phyloP scores from a whole-genome alignment of 2,329 filamentous ascomycete species.

The Passalora sequoiae region DNA sequence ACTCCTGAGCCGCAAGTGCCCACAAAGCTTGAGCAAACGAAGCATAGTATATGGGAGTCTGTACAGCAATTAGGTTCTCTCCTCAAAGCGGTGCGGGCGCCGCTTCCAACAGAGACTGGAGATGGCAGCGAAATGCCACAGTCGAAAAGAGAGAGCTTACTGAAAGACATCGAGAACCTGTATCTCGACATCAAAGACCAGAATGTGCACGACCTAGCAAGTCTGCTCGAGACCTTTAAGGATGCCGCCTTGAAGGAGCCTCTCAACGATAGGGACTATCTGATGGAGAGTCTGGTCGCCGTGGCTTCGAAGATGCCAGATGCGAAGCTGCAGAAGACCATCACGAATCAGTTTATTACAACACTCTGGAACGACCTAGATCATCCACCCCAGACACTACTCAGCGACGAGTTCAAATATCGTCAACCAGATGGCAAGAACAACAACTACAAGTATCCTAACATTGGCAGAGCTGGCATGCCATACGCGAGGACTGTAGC shows the following conservation, averaged over 20 bases:
- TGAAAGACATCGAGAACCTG: slow-evolving; percentile 21
- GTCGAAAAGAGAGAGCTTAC: slow-evolving; percentile 24
- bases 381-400: slow-evolving; percentile 43
- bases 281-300: slow-evolving; percentile 55
- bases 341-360: slow-evolving; percentile 43
- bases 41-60: slow-evolving; percentile 22
- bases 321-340: slow-evolving; percentile 35
- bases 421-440: slow-evolving; percentile 47
- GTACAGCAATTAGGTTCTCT: slow-evolving; percentile 27
- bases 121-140: slow-evolving; percentile 40
- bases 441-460: slow-evolving; percentile 57
- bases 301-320: slow-evolving; percentile 42
- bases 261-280: slow-evolving; percentile 57
- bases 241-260: slow-evolving; percentile 44
- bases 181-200: slow-evolving; percentile 24
- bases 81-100: slow-evolving; percentile 30
- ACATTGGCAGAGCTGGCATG: slow-evolving; percentile 60
- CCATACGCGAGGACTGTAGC: slow-evolving; percentile 65
- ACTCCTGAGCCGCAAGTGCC: slow-evolving; percentile 19
- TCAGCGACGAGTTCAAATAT: slow-evolving; percentile 44
- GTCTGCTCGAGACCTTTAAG: slow-evolving; percentile 37
- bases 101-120: slow-evolving; percentile 38
- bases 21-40: slow-evolving; percentile 25
- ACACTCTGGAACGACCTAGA: slow-evolving; percentile 46
- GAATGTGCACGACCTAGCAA: slow-evolving; percentile 29